Evolutionary conservation across 108 stramenopile genomes (phyloP).

Genomic region (Mediolabrus comicus): DNA sequence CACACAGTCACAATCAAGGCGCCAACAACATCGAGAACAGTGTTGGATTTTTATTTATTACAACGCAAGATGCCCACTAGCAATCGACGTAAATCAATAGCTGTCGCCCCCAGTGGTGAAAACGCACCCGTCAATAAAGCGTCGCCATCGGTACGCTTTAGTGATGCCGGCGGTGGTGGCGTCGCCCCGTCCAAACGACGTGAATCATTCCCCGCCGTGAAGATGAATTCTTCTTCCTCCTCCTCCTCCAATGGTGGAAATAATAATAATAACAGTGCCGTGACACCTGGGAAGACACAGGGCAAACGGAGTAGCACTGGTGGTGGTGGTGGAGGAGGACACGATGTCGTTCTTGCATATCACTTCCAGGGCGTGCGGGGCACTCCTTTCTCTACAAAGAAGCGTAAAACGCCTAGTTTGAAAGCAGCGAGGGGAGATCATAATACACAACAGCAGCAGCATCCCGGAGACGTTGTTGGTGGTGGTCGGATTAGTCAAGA

Average conservation of each 20-base stretch:
- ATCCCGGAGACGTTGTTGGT: background rate
- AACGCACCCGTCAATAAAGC: background rate
- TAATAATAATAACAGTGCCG: background rate
- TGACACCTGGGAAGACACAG: background rate
- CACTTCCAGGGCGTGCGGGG: slow-evolving; percentile 13
- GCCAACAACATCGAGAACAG: too few species aligned
- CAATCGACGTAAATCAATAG: background rate
- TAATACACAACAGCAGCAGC: background rate
- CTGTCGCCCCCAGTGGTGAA: background rate
- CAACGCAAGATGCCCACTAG: too few species aligned
- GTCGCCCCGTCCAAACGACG: background rate
- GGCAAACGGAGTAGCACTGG: background rate
- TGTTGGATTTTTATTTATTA: too few species aligned
- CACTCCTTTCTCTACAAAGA: slow-evolving; percentile 20
- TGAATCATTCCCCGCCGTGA: background rate
- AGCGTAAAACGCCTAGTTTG: background rate
- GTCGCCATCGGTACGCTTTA: background rate
- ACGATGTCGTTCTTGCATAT: slow-evolving; percentile 17
- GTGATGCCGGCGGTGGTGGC: background rate
- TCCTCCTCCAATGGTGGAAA: background rate
- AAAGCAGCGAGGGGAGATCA: background rate
- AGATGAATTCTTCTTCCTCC: too few species aligned
- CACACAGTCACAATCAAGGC: too few species aligned
- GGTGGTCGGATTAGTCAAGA: slow-evolving; percentile 7
- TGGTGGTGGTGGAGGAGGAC: background rate